A percentile compares a stretch with the other conserved stretches of the same genome.
Evolutionary conservation across 345 rosid genomes (phyloP).

Genomic region (Salix exigua): DNA sequence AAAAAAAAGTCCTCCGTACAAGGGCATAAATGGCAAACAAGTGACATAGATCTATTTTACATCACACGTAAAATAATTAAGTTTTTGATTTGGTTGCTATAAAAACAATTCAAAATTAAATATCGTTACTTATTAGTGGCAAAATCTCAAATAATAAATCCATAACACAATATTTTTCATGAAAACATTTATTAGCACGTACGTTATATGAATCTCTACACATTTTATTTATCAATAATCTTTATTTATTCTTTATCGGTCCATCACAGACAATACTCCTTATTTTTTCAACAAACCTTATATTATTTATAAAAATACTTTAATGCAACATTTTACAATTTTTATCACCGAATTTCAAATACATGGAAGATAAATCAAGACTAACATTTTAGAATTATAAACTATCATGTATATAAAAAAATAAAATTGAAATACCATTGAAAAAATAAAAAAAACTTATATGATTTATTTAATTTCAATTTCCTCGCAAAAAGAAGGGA

Average conservation of each 20-base stretch:
- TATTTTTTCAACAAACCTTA: no score
- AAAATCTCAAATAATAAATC: no score
- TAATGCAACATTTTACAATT: no score
- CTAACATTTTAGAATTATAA: no score
- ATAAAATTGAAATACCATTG: no score
- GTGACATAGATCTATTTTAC: not conserved
- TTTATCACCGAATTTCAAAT: no score
- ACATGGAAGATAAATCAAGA: no score
- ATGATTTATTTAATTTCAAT: not conserved
- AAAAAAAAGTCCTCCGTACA: not conserved
- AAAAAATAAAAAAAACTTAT: no score
- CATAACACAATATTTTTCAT: accelerated
- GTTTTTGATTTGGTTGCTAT: accelerated
- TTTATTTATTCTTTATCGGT: accelerated
- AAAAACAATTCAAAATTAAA: not conserved
- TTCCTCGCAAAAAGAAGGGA: not conserved
- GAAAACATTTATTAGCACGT: accelerated
- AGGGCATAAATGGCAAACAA: not conserved
- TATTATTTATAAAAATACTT: no score
- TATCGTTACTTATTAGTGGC: accelerated
- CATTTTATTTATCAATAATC: not conserved
- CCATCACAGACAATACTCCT: not conserved
- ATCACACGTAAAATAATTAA: not conserved
- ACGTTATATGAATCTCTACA: not conserved
- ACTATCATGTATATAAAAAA: no score